Evolutionary conservation across 352 stramenopile genomes (phyloP).

Genomic region (Thraustochytrium striatum): DNA sequence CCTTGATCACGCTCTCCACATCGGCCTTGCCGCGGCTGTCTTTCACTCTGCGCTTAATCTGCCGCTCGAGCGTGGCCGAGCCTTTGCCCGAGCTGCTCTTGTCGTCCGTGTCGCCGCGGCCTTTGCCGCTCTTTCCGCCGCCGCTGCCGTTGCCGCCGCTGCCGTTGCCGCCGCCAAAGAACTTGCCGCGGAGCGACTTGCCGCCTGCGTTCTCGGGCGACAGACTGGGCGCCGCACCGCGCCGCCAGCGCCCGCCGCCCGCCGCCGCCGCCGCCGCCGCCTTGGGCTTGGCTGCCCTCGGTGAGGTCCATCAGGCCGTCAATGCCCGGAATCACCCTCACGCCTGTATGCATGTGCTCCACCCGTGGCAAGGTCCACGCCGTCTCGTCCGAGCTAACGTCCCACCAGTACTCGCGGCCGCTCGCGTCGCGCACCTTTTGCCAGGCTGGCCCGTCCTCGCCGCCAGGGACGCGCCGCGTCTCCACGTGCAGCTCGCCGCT

Average conservation of each 20-base stretch:
- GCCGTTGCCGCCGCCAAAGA: not conserved
- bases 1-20: not conserved
- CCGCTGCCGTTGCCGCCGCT: not conserved
- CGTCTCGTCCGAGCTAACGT: slow-evolving; percentile 23
- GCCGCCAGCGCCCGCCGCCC: too few species aligned
- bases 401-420: slow-evolving; percentile 33
- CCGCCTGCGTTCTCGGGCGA: not conserved
- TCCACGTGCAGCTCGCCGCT: not conserved
- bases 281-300: not conserved
- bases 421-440: not conserved
- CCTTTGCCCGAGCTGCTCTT: not conserved
- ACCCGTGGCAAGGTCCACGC: not conserved
- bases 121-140: not conserved
- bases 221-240: not conserved
- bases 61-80: not conserved
- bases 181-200: not conserved
- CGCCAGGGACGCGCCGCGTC: not conserved
- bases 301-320: not conserved
- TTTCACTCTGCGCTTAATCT: not conserved
- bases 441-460: not conserved
- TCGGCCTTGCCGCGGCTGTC: not conserved
- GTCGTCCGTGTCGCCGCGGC: not conserved
- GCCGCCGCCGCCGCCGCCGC: not conserved
- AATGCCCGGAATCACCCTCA: not conserved
- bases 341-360: not conserved